Evolutionary conservation across 1,284 basidiomycete species (phyloP).

Genomic region (Xerocomus minutiporus): DNA sequence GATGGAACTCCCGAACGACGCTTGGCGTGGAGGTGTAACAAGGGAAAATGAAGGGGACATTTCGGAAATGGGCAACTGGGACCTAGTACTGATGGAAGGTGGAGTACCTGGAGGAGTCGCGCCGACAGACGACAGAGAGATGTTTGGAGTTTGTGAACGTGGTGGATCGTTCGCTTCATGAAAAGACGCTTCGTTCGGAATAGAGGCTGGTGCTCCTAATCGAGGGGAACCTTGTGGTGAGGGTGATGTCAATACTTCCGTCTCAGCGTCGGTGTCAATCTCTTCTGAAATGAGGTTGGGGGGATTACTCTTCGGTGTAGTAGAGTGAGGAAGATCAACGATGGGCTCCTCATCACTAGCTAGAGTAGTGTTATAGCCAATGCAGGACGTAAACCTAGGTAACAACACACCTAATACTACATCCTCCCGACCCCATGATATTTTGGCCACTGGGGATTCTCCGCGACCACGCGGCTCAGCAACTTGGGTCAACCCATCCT

Average conservation of each 20-base stretch:
- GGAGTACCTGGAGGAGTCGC: conserved; percentile 29
- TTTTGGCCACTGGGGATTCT: conserved; percentile 23
- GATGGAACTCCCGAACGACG: conserved; percentile 39
- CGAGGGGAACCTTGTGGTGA: conserved; percentile 21
- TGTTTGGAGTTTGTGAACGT: conserved; percentile 3
- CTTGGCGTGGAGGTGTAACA: conserved; percentile 50
- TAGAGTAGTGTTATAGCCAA: conserved; percentile 18
- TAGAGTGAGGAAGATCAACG: conserved; percentile 20
- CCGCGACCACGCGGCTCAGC: conserved; percentile 26
- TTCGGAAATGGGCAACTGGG: conserved; percentile 8
- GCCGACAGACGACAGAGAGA: conserved; percentile 1
- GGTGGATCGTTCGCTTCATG: conserved; percentile 15
- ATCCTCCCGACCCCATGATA: conserved; percentile 28
- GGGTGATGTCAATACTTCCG: conserved; percentile 25
- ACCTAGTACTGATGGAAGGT: conserved; percentile 5
- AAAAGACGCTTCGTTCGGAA: conserved; percentile 11
- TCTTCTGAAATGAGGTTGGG: conserved; percentile 15
- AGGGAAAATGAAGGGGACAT: conserved; percentile 27
- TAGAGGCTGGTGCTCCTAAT: background rate
- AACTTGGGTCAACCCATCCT: conserved; percentile 30
- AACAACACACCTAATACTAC: conserved; percentile 33
- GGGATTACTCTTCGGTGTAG: conserved; percentile 25
- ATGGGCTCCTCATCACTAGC: conserved; percentile 39
- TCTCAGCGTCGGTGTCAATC: conserved; percentile 26
- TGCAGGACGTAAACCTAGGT: background rate